Evolutionary conservation across 2,329 filamentous ascomycete genomes (phyloP), one percentile per base, ranked within the genome.

Genomic region (Penicillium fuscoglaucum): DNA sequence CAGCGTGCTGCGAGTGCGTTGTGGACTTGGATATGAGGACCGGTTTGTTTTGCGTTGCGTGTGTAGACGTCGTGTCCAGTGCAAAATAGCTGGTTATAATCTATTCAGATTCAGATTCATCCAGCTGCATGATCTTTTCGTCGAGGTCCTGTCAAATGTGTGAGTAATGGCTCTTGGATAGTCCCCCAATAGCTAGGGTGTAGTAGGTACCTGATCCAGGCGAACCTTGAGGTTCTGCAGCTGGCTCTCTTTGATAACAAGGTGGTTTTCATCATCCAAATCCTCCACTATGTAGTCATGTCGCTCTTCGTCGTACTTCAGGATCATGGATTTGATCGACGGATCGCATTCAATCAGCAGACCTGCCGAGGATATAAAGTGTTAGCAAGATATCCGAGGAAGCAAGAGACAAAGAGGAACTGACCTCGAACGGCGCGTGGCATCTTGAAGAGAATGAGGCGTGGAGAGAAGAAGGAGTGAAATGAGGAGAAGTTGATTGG

Each of bases 201-300:
- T 19, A 28, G 24, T 10, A 10, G 7, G 33, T 71, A 79, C 78
- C 66, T 70, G 73, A 55, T 77, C 76, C 39, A 80, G 62, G 45
- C 76, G 67, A 7, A 64, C 66, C 59, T 80, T 80, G 51, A 80
- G 55, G 31, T 76, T 74, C 59, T 71, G 68, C 7, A 80, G 64
- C 63, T 80, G 77, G 55, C 72, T 79, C 60, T 80, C 78, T 55
- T 80, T 80, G 52, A 80, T 76, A 1, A 80, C 77, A 1, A 80
- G 64, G 41, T 76, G 76, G 10, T 75, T 71, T 53, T 79, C 75
- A 62, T 79, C 78, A 54, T 80, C 78, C 7, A 80, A 62, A 49
- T 80, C 78, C 57, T 80, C 78, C 49, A 80, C 76, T 37, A 80
- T 78, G 58, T 79, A 80, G 63, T 80, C 78, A 57, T 79, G 77